A percentile compares a stretch with the other conserved stretches of the same genome.
These are phyloP conservation scores for Taxawa tesnikishii DNA, from an alignment of 2,329 filamentous ascomycete species.

Conservation along the genomic window DNA sequence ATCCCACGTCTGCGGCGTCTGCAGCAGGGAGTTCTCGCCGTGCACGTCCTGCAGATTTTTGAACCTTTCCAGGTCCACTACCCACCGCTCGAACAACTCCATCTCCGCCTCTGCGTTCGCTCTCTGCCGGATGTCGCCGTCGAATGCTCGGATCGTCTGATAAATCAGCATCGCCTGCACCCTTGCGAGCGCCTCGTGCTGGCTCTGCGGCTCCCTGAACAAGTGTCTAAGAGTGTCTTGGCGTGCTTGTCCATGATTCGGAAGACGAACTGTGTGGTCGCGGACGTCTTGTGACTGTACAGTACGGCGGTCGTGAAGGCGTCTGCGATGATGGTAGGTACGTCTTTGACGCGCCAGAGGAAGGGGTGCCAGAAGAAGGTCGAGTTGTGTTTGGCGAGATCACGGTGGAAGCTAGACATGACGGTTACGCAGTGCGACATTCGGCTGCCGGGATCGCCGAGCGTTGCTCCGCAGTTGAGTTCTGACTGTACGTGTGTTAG, in stretches of 20 bases:
- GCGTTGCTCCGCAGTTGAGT: too few relatives aligned
- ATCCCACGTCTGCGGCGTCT: background rate
- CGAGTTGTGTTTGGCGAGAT: background rate
- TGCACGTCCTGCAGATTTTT: background rate
- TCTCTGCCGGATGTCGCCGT: background rate
- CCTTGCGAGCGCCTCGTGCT: background rate
- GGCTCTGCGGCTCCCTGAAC: background rate
- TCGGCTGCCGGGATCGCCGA: too few relatives aligned
- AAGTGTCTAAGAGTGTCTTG: background rate
- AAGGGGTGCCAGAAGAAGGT: background rate
- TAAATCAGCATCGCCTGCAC: background rate
- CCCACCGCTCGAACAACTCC: background rate
- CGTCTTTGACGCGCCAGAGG: background rate
- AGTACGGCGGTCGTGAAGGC: background rate
- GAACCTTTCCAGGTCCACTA: background rate
- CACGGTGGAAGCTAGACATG: too few relatives aligned
- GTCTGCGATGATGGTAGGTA: background rate
- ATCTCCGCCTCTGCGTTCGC: background rate
- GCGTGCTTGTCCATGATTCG: background rate
- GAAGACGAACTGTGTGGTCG: background rate
- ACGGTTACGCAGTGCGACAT: too few relatives aligned
- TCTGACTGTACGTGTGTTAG: too few relatives aligned
- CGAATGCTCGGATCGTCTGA: background rate
- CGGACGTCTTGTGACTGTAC: background rate
- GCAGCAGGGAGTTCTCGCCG: background rate